These are phyloP conservation scores for Saturnispora ahearnii DNA, from an alignment of 805 yeast species.

Conservation along the genomic window DNA sequence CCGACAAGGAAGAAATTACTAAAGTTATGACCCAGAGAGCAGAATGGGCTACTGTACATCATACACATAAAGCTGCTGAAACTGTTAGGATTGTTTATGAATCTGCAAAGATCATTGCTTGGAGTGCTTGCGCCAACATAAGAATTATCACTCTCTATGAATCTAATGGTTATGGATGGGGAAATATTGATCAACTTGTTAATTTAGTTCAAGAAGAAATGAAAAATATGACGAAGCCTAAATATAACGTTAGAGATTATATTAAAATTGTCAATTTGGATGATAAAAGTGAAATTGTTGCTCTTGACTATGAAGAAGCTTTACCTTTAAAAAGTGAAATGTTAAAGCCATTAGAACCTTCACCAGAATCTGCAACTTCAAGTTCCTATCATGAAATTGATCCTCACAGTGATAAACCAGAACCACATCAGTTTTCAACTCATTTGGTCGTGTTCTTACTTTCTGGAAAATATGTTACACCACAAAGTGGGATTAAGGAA, in stretches of 20 bases:
- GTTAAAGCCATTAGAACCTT: neutral
- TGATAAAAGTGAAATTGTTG: conserved; percentile 6
- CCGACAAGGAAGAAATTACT: conserved; percentile 29
- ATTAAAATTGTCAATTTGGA: conserved; percentile 20
- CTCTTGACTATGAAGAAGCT: neutral
- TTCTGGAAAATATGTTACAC: conserved; percentile 9
- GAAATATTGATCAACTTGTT: conserved; percentile 17
- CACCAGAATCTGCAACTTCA: neutral
- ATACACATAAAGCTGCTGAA: conserved; percentile 35
- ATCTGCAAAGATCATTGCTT: conserved; percentile 26
- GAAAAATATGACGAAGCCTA: conserved; percentile 14
- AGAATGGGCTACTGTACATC: conserved; percentile 32
- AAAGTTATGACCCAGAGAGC: conserved; percentile 27
- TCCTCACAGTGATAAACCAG: neutral
- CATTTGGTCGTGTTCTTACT: conserved; percentile 14
- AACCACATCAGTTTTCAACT: neutral
- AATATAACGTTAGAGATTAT: conserved; percentile 13
- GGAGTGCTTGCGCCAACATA: conserved; percentile 24
- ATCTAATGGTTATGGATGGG: conserved; percentile 25
- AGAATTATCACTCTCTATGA: conserved; percentile 22
- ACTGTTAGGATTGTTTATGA: conserved; percentile 31
- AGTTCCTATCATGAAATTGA: neutral
- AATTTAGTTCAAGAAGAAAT: conserved; percentile 23
- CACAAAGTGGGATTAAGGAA: neutral
- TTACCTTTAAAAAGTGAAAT: neutral